Evolutionary conservation across 2,329 filamentous ascomycete species (phyloP).

Genomic region (Sporothrix dimorphospora): DNA sequence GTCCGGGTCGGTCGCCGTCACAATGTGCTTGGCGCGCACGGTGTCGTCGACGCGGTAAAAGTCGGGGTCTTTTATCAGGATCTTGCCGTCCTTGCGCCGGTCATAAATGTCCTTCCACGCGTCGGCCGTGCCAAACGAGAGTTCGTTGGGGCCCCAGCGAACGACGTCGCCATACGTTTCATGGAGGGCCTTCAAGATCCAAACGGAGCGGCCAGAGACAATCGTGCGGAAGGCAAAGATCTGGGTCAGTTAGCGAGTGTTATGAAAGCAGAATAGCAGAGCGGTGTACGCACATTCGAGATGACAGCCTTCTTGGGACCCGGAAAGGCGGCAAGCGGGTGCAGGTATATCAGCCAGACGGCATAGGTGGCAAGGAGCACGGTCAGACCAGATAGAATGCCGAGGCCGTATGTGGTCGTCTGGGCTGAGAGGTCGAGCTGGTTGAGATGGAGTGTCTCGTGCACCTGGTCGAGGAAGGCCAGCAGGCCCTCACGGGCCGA

Average conservation of each 20-base stretch:
- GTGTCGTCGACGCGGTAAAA: constrained; percentile 4
- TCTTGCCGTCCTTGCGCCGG: neutral
- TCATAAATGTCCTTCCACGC: constrained; percentile 7
- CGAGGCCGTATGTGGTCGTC: neutral
- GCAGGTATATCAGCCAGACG: neutral
- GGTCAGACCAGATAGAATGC: neutral
- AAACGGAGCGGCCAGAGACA: neutral
- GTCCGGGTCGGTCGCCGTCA: neutral
- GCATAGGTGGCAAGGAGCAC: neutral
- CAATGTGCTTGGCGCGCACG: neutral
- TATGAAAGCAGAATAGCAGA: neutral
- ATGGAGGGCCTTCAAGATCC: neutral
- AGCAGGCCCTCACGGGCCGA: neutral
- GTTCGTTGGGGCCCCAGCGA: neutral
- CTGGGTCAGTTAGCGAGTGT: neutral
- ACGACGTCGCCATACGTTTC: constrained; percentile 1
- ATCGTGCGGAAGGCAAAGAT: neutral
- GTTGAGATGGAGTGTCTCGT: neutral
- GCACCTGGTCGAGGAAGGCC: neutral
- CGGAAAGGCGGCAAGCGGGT: neutral
- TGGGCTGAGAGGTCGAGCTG: neutral
- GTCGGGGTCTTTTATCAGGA: neutral
- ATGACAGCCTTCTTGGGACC: constrained; percentile 8
- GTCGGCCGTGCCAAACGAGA: neutral
- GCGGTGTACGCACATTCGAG: neutral